These are phyloP conservation scores for Yamadazyma nakazawae DNA, from an alignment of 805 yeast species.

Conservation along the genomic window DNA sequence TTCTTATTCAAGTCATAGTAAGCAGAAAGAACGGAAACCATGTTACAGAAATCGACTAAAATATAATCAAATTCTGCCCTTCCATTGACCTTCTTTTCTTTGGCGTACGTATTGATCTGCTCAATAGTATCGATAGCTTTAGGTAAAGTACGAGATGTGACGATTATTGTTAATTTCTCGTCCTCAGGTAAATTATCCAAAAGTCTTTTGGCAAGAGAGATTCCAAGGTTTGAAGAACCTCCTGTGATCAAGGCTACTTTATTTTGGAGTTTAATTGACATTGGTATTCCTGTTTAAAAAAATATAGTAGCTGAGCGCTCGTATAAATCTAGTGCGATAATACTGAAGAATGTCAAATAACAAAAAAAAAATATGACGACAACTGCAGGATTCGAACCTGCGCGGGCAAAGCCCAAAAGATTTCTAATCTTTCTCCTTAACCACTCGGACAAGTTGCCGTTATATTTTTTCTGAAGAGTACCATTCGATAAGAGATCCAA, in stretches of 20 bases:
- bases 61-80: slow-evolving; percentile 82
- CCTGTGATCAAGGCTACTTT: slow-evolving; percentile 43
- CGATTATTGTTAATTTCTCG: slow-evolving; percentile 68
- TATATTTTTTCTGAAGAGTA: no score
- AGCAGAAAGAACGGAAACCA: slow-evolving; percentile 80
- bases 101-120: slow-evolving; percentile 45
- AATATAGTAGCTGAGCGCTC: background rate
- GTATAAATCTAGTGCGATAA: background rate
- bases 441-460: slow-evolving; percentile 48
- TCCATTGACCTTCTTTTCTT: slow-evolving; percentile 42
- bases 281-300: background rate
- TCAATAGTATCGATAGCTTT: slow-evolving; percentile 74
- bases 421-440: slow-evolving; percentile 48
- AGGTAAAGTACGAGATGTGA: slow-evolving; percentile 86
- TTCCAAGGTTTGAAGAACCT: slow-evolving; percentile 66
- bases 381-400: slow-evolving; percentile 51
- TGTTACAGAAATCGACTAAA: slow-evolving; percentile 83
- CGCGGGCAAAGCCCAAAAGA: slow-evolving; percentile 51
- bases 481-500: no score
- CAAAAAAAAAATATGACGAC: slow-evolving; percentile 32
- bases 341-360: background rate
- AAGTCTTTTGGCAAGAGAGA: slow-evolving; percentile 78
- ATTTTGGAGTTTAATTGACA: background rate
- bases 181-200: slow-evolving; percentile 55
- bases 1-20: slow-evolving; percentile 63